Evolutionary conservation across 345 rosid genomes (phyloP).

Genomic region (Durio zibethinus): DNA sequence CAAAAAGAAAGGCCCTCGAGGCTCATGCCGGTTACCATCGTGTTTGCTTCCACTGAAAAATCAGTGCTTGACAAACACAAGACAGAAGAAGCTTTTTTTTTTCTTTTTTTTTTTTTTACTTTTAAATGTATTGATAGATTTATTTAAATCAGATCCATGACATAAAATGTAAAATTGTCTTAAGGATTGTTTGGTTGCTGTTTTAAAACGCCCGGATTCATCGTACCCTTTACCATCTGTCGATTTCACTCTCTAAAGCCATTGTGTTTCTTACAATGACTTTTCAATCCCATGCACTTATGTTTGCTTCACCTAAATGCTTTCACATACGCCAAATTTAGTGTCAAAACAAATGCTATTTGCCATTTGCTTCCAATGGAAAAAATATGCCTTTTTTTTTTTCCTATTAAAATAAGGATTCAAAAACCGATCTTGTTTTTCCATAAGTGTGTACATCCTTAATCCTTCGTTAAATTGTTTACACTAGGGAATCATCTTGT

Average conservation of each 20-base stretch:
- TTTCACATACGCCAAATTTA: not conserved
- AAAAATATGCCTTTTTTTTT: not conserved
- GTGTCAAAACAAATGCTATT: not conserved
- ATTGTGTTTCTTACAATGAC: not conserved
- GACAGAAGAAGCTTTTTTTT: not conserved
- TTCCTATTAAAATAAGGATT: no score
- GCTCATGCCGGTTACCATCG: conserved; percentile 12
- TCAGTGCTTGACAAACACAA: not conserved
- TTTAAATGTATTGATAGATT: no score
- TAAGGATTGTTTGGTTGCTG: not conserved
- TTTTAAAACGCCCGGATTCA: conserved; percentile 25
- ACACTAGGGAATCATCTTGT: no score
- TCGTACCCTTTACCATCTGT: conserved; percentile 25
- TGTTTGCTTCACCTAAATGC: conserved; percentile 3
- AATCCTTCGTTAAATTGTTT: no score
- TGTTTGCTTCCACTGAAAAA: not conserved
- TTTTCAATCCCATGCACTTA: not conserved
- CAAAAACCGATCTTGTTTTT: no score
- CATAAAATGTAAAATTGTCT: no score
- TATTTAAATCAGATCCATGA: no score
- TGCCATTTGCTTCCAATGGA: not conserved
- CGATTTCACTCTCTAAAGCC: conserved; percentile 11
- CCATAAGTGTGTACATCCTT: no score
- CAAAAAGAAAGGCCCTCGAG: conserved; percentile 12
- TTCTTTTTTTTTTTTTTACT: not conserved